Conservation (phyloP, 1,284 basidiomycete genomes). For the Cutaneotrichosporon sp. region DNA sequence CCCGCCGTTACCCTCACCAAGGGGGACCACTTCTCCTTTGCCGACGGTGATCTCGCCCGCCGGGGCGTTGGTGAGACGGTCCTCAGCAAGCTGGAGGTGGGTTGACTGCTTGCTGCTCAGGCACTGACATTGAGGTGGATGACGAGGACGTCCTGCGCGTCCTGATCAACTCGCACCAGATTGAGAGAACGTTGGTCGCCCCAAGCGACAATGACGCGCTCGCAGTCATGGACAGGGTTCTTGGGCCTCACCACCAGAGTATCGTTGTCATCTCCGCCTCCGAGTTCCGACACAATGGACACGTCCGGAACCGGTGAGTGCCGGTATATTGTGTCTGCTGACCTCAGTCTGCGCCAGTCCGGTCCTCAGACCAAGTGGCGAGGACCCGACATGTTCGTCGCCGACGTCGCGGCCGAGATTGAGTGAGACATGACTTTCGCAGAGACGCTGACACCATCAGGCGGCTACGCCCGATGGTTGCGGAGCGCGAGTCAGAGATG, state of each 20-base stretch:
- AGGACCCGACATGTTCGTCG: slow-evolving; percentile 30
- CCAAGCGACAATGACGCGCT: slow-evolving; percentile 64
- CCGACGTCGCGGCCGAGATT: slow-evolving; percentile 34
- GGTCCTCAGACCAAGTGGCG: slow-evolving; percentile 27
- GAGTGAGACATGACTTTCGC: slow-evolving; percentile 24
- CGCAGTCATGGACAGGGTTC: slow-evolving; percentile 56
- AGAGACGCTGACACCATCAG: background rate
- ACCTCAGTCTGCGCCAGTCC: slow-evolving; percentile 11
- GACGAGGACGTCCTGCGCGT: slow-evolving; percentile 76
- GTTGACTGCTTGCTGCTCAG: slow-evolving; percentile 34
- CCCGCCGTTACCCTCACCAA: slow-evolving; percentile 5
- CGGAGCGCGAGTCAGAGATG: slow-evolving; percentile 2
- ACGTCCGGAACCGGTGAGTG: background rate
- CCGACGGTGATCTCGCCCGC: slow-evolving; percentile 63
- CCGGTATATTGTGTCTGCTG: background rate
- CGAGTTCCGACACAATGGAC: slow-evolving; percentile 11
- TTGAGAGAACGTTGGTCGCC: slow-evolving; percentile 74
- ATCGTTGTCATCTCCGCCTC: slow-evolving; percentile 37
- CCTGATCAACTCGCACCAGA: slow-evolving; percentile 70
- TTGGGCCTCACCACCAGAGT: slow-evolving; percentile 5
- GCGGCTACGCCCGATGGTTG: background rate
- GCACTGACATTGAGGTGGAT: slow-evolving; percentile 61
- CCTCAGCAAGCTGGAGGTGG: slow-evolving; percentile 77
- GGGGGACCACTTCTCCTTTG: slow-evolving; percentile 76
- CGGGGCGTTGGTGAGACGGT: slow-evolving; percentile 62